Evolutionary conservation across 2,329 filamentous ascomycete genomes (phyloP).

Genomic region (Ophiosphaerella narmari): DNA sequence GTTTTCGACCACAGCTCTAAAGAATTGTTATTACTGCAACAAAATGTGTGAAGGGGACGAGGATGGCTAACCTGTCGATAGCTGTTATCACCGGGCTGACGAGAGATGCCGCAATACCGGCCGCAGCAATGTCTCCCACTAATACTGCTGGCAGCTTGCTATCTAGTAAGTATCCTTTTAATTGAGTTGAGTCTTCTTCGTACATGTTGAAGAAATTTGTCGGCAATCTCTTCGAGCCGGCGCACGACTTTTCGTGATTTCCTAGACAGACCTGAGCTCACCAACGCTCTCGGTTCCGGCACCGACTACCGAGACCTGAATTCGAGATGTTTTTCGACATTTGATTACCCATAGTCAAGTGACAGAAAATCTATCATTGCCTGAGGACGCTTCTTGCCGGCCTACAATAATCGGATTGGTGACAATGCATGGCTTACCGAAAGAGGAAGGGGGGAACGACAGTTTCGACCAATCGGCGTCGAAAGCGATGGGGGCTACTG

Average conservation of each 20-base stretch:
- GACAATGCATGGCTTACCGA: background rate
- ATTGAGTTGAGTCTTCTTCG: constrained; percentile 6
- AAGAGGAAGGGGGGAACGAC: constrained; percentile 7
- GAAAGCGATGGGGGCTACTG: background rate
- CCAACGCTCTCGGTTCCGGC: too few species aligned
- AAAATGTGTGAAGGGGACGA: background rate
- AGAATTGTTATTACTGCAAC: background rate
- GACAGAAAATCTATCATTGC: too few species aligned
- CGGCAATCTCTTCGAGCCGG: background rate
- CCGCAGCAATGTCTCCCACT: constrained; percentile 30
- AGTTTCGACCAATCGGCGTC: constrained; percentile 4
- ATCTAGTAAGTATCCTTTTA: constrained; percentile 4
- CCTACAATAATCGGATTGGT: too few species aligned
- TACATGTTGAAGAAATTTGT: constrained; percentile 5
- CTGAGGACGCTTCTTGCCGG: too few species aligned
- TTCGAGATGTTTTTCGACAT: too few species aligned
- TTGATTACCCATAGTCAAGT: too few species aligned
- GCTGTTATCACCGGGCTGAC: constrained; percentile 31
- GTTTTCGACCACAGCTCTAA: constrained; percentile 34
- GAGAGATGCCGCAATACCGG: constrained; percentile 29
- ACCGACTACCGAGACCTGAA: too few species aligned
- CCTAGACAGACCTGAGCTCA: too few species aligned
- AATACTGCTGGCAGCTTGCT: constrained; percentile 16
- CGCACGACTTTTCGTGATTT: too few species aligned
- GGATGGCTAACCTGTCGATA: constrained; percentile 30